A percentile compares a stretch with the other conserved stretches of the same genome.
phyloP scores from a whole-genome alignment of 257 asterid genomes.

The Nicotiana tomentosiformis region DNA sequence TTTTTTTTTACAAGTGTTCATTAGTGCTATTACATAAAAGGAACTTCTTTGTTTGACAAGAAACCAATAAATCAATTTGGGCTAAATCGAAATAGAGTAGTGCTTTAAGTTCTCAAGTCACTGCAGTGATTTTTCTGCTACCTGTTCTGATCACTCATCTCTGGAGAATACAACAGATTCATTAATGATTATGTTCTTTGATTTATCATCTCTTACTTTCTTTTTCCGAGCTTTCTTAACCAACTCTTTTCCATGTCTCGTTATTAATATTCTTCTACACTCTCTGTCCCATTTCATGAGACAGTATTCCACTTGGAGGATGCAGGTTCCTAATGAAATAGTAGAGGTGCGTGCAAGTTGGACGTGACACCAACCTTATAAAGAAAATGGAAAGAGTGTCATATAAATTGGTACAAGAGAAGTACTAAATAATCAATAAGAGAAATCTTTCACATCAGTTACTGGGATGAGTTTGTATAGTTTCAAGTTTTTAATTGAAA shows the following conservation, averaged over 20 bases:
- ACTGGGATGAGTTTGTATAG: background rate
- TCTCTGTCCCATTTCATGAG: background rate
- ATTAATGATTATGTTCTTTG: background rate
- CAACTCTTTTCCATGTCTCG: background rate
- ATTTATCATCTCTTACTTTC: background rate
- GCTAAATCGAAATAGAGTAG: background rate
- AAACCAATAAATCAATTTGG: slow-evolving; percentile 1
- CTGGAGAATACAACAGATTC: background rate
- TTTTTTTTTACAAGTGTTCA: background rate
- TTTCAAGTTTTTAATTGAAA: slow-evolving; percentile 1
- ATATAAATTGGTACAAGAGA: slow-evolving; percentile 1
- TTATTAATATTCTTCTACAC: background rate
- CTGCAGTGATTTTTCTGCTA: background rate
- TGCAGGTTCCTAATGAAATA: background rate
- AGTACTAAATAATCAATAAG: background rate
- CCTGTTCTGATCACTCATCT: no score
- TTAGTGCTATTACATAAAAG: background rate
- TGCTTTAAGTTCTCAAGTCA: background rate
- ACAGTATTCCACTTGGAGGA: background rate
- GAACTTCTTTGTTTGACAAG: background rate
- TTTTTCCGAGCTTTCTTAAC: background rate
- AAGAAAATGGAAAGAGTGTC: background rate
- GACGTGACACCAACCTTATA: background rate
- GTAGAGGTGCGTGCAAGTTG: background rate
- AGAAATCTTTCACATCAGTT: background rate